phyloP scores from a whole-genome alignment of 345 rosid genomes.

The Camelina neglecta region DNA sequence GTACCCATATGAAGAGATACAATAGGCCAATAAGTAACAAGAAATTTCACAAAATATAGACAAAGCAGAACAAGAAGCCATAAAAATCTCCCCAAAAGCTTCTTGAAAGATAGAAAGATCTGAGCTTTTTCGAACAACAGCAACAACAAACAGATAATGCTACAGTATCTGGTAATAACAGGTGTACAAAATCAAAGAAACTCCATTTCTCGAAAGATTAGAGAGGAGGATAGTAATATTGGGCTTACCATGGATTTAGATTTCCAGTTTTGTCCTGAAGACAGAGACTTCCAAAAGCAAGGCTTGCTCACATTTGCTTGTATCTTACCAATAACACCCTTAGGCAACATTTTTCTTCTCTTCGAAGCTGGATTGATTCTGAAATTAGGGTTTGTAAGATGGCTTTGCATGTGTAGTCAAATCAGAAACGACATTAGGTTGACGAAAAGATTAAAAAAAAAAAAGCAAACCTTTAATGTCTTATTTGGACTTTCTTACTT shows the following conservation, averaged over 20 bases:
- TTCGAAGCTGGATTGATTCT: not conserved
- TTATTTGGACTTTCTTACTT: not conserved
- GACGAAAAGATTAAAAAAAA: not conserved
- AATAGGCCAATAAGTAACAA: not conserved
- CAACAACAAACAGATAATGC: not conserved
- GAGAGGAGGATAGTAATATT: not conserved
- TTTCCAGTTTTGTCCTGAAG: slow-evolving; percentile 27
- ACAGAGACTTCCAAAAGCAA: slow-evolving; percentile 27
- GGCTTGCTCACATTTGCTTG: slow-evolving; percentile 19
- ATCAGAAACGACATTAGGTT: not conserved
- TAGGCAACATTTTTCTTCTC: not conserved
- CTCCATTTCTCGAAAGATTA: not conserved
- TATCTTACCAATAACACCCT: not conserved
- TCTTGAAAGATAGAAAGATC: not conserved
- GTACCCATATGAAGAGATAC: not conserved
- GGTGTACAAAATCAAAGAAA: slow-evolving; percentile 1
- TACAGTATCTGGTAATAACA: too few species aligned
- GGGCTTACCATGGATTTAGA: slow-evolving; percentile 38
- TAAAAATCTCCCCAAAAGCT: not conserved
- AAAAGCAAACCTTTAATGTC: not conserved
- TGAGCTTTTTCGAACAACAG: slow-evolving; percentile 5
- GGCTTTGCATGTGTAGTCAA: not conserved
- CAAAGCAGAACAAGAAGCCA: not conserved
- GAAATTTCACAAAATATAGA: not conserved
- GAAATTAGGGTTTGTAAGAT: slow-evolving; percentile 14